Conservation (phyloP, 1,139 yeast genomes). For the Saccharomyces hybrid region DNA sequence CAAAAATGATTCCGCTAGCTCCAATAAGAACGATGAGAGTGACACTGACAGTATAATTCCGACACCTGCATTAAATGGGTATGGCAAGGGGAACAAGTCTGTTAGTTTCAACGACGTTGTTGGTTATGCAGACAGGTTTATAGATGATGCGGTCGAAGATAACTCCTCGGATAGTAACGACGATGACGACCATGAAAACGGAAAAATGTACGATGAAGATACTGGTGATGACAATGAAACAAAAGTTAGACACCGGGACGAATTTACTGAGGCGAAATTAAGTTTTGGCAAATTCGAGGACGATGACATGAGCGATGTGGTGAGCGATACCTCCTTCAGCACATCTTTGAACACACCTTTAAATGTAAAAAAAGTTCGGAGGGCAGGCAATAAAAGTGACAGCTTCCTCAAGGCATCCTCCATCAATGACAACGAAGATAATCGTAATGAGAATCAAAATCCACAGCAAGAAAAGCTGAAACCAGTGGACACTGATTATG, state of each 20-base stretch:
- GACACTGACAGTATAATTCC: conserved; percentile 5
- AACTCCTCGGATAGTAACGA: conserved; percentile 6
- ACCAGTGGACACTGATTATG: conserved; percentile 4
- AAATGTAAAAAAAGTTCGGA: conserved; percentile 17
- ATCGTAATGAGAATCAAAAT: background rate
- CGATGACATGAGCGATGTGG: conserved; percentile 32
- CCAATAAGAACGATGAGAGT: background rate
- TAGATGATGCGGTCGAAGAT: conserved; percentile 21
- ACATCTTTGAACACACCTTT: conserved; percentile 25
- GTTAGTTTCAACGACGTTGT: conserved; percentile 35
- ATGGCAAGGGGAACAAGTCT: conserved; percentile 26
- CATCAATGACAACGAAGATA: background rate
- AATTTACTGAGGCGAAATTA: conserved; percentile 22
- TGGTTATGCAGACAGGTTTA: conserved; percentile 30
- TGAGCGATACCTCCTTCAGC: conserved; percentile 30
- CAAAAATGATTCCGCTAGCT: background rate
- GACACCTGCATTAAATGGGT: conserved; percentile 9
- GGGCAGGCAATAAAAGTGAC: conserved; percentile 1
- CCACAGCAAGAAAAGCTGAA: background rate
- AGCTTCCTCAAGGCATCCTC: background rate
- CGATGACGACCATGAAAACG: conserved; percentile 18
- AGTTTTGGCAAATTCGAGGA: conserved; percentile 14
- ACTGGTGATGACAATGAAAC: conserved; percentile 2
- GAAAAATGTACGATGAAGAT: conserved; percentile 14
- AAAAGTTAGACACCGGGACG: conserved; percentile 20